Conservation (phyloP, 1,139 yeast genomes). For the Kurtzmaniella quercitrusa region DNA sequence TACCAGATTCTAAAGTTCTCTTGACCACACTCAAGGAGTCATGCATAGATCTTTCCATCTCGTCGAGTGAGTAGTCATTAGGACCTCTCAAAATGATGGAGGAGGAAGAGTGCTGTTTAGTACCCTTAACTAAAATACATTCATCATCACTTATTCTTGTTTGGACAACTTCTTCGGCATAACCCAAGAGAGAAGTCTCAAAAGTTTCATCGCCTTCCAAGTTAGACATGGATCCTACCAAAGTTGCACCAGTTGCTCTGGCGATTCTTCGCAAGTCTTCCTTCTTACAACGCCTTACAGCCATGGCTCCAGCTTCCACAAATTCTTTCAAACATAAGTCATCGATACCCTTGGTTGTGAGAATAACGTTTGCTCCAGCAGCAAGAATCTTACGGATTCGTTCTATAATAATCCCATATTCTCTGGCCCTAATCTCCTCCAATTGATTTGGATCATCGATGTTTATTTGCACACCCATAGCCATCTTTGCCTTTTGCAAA, state of each 20-base stretch:
- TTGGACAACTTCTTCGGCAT: slow-evolving; percentile 90
- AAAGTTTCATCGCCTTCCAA: slow-evolving; percentile 97
- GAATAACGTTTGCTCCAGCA: slow-evolving; percentile 94
- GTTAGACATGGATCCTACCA: slow-evolving; percentile 82
- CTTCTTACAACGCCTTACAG: slow-evolving; percentile 95
- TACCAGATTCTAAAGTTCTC: slow-evolving; percentile 91
- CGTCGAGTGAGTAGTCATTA: slow-evolving; percentile 93
- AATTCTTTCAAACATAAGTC: slow-evolving; percentile 93
- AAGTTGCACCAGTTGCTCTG: slow-evolving; percentile 95
- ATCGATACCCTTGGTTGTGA: slow-evolving; percentile 97
- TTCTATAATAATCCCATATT: slow-evolving; percentile 85
- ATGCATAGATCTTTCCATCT: slow-evolving; percentile 95
- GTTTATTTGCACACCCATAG: slow-evolving; percentile 96
- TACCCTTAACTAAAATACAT: slow-evolving; percentile 90
- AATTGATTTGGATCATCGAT: slow-evolving; percentile 97
- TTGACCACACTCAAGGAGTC: slow-evolving; percentile 94
- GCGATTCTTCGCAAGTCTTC: slow-evolving; percentile 97
- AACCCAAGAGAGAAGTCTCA: slow-evolving; percentile 81
- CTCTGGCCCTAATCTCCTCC: slow-evolving; percentile 93
- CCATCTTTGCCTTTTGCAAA: slow-evolving; percentile 95
- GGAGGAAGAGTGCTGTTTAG: slow-evolving; percentile 88
- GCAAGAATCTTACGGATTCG: slow-evolving; percentile 81
- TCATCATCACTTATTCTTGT: slow-evolving; percentile 94
- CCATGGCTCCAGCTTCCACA: slow-evolving; percentile 95
- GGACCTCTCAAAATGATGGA: slow-evolving; percentile 95